Conservation (phyloP, 208 protist genomes). For the Lotmaria passim region DNA sequence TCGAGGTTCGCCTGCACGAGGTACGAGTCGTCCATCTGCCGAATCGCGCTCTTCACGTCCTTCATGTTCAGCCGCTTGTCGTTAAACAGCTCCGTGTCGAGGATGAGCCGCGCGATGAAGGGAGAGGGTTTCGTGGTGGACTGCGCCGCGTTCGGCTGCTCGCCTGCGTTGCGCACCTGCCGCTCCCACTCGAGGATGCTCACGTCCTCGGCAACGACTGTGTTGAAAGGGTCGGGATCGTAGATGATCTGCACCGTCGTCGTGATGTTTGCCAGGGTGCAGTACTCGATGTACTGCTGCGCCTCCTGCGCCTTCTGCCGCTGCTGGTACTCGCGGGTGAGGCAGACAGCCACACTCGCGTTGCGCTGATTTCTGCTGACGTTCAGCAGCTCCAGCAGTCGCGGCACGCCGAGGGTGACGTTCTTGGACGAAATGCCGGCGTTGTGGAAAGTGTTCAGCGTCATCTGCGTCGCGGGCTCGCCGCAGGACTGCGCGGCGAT, state of each 20-base stretch:
- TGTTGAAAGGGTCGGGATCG: conserved; percentile 94
- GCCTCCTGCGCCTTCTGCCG: conserved; percentile 87
- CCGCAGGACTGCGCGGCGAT: conserved; percentile 99
- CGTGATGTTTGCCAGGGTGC: conserved; percentile 93
- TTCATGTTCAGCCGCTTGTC: conserved; percentile 94
- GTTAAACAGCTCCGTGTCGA: conserved; percentile 92
- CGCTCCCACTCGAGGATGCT: conserved; percentile 73
- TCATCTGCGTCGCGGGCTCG: conserved; percentile 99
- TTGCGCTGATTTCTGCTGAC: conserved; percentile 97
- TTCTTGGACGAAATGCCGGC: conserved; percentile 99
- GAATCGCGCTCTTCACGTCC: conserved; percentile 93
- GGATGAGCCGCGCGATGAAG: conserved; percentile 96
- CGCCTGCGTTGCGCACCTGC: conserved; percentile 68
- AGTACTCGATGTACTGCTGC: conserved; percentile 95
- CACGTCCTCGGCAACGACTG: conserved; percentile 95
- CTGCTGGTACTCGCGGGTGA: conserved; percentile 72
- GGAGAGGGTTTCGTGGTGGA: too few relatives aligned
- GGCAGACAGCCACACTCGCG: conserved; percentile 94
- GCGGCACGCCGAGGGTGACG: conserved; percentile 99
- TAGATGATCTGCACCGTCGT: conserved; percentile 96
- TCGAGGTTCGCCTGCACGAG: conserved; percentile 93
- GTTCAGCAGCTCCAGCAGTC: conserved; percentile 99
- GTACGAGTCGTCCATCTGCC: conserved; percentile 78
- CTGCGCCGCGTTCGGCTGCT: conserved; percentile 38
- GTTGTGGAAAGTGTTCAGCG: conserved; percentile 99